Evolutionary conservation across 257 asterid species (phyloP), one percentile per base, ranked within the genome.

Genomic region (Ilex aquifolium): DNA sequence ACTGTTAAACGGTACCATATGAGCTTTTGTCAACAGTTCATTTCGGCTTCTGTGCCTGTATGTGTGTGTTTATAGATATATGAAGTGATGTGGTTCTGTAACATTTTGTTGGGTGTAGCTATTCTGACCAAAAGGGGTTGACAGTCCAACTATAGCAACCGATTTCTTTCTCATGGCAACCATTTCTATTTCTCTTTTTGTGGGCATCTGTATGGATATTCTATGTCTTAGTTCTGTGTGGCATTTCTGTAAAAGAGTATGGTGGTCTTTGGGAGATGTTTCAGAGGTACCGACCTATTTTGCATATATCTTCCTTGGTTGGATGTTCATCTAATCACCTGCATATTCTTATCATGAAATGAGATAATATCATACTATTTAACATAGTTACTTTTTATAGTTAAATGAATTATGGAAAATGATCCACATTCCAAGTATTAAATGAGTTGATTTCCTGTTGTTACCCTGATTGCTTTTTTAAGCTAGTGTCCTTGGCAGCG

Each of bases 261-360:
- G 97, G 95, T 48, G 90, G 95, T 64, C 88, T 93, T 10, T 55
- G 65, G 44, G 96, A 76, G 77, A 90, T 93, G 99, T 82, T 87
- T 76, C 80, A 73, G 73, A 90, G 97, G 99, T 93, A 82, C 36
- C 48, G 10, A 32, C 53, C 49, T 72, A 53, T 53, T 21, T 21
- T 21, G 15, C 4, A 4, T 7, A 3, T 1, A 7, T 36, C 0
- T 36, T 4, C 42, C 42, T 36, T 36, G 42, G 0, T 36, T 36
- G 1, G 42, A 4, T 36, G 42, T 36, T 36, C 42, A 36, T 36
- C 42, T 36, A 36, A 36, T 36, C 42, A 36, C 8, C 42, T 36
- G 27, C 27, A 21, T 21, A 21, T 21, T 36, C 42, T 36, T 36
- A 36, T 4, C 42, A 36, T 36, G 42, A 4, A 4, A 4, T 36